Evolutionary conservation across 768 basidiomycete species (phyloP).

Genomic region (Tricholoma sp.): DNA sequence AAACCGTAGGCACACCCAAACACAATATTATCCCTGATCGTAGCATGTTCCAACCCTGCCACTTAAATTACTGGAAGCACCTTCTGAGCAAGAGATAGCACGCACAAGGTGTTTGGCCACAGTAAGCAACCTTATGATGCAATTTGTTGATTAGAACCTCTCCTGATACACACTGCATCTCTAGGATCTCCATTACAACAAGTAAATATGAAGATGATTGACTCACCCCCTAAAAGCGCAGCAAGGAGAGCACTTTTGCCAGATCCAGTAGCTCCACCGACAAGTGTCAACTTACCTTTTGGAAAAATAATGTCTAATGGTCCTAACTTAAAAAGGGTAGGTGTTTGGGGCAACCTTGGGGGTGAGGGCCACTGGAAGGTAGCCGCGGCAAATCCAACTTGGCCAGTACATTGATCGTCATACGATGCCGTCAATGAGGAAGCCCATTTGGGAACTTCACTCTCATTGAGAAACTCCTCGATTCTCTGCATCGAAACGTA

Average conservation of each 20-base stretch:
- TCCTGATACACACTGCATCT: constrained; percentile 56
- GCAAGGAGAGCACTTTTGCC: constrained; percentile 64
- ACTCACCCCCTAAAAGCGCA: constrained; percentile 62
- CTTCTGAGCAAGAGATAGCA: not conserved
- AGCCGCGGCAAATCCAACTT: constrained; percentile 51
- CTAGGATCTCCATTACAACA: constrained; percentile 23
- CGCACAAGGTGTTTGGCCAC: constrained; percentile 61
- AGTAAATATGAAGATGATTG: constrained; percentile 2
- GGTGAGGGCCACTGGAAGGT: constrained; percentile 53
- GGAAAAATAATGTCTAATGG: constrained; percentile 58
- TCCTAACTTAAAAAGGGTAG: constrained; percentile 47
- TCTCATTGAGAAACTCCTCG: constrained; percentile 64
- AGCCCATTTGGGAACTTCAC: constrained; percentile 77
- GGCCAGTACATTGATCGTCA: constrained; percentile 11
- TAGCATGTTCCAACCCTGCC: constrained; percentile 73
- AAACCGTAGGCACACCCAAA: constrained; percentile 61
- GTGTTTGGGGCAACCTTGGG: constrained; percentile 19
- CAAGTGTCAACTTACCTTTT: constrained; percentile 46
- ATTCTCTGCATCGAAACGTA: constrained; percentile 83
- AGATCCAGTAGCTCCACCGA: constrained; percentile 64
- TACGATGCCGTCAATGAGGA: constrained; percentile 47
- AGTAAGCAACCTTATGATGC: constrained; percentile 61
- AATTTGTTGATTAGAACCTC: constrained; percentile 50
- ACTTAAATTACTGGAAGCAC: constrained; percentile 19
- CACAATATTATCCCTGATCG: constrained; percentile 76